Base-by-base conservation (phyloP, 441 rosid genomes). In the Erysimum cheiri region DNA sequence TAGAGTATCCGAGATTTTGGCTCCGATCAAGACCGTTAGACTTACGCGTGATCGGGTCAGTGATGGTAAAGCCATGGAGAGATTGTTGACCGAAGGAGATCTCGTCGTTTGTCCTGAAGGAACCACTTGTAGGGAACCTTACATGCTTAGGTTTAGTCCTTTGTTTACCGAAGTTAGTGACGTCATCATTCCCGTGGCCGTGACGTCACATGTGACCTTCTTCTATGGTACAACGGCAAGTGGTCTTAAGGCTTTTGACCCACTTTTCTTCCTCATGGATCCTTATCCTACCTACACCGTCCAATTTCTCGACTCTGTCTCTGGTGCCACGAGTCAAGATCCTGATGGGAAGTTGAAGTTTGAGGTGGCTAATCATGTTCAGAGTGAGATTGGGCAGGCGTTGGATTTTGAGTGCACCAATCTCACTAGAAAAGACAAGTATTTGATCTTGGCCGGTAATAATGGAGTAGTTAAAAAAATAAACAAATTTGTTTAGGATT, bases 71-170 rank as follows among this genome's bases (percentile, higher is more conserved):
- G 47, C 75, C 5, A 84, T 89, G 87, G 66, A 67, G 60, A 64
- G 37, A 37, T 46, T 78, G 60, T 66, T 88, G 55, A 74, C 79
- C 43, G 72, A 76, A 61, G 86, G 85, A 3, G 82, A 88, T 71
- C 79, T 88, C 3, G 89, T 85, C 61, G 85, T 89, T 59, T 89
- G 90, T 67, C 92, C 94, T 0, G 92, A 92, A 79, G 94, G 92
- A 59, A 88, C 96, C 6, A 89, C 96, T 11, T 89, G 96, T 71
- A 77, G 94, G 72, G 91, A 89, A 57, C 96, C 92, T 4, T 87
- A 80, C 69, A 72, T 92, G 69, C 81, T 92, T 8, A 75, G 97
- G 74, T 89, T 89, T 60, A 92, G 96, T 69, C 90, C 94, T 8
- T 65, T 87, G 40, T 92, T 92, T 24, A 78, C 90, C 0, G 91